Evolutionary conservation across 2,329 filamentous ascomycete species (phyloP), one percentile per base, ranked within the genome.

Genomic region (Diaporthe batatas): DNA sequence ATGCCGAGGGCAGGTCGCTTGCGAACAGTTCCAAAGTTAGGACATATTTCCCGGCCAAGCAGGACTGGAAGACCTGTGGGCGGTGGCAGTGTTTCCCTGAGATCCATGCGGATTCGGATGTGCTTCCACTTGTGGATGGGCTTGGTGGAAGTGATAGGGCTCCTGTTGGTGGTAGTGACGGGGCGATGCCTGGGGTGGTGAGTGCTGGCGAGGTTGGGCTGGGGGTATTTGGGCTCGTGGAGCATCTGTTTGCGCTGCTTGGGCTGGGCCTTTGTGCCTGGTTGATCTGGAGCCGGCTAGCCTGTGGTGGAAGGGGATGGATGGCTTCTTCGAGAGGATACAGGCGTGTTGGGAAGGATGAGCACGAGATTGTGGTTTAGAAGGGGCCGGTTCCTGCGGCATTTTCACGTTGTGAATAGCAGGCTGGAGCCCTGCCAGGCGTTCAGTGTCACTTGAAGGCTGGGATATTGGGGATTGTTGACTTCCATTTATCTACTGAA

Each of bases 181-280:
- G 57, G 1, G 44, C 47, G 54, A 25, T 18, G 59, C 25, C 53
- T 25, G 58, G 39, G 8, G 8, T 32, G 7, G 59, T 36, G 11
- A 14, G 16, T n/a, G 58, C 34, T 2, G 49, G 36, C 0, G 29
- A 55, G 10, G 49, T 64, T 34, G 54, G 44, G 21, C 34, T 32
- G 2, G 42, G 71, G 3, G 55, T 59, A 7, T 8, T 69, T 39
- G 47, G 64, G 25, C 25, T 72, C 4, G 6, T 70, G 44, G 71
- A 72, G 71, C 71, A 72, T 12, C 18, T 55, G 0, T 69, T 72
- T 64, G 71, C 71, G 36, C 51, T 72, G 21, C 16, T 69, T 32
- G 71, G 71, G 44, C 18, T 72, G 47, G 71, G 71, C 2, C 3
- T 72, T 4, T 69, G 64, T 32, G 71, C 55, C 21, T 72, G 71